These are phyloP conservation scores for Amanita fuliginea DNA, from an alignment of 768 basidiomycete species.

Conservation along the genomic window DNA sequence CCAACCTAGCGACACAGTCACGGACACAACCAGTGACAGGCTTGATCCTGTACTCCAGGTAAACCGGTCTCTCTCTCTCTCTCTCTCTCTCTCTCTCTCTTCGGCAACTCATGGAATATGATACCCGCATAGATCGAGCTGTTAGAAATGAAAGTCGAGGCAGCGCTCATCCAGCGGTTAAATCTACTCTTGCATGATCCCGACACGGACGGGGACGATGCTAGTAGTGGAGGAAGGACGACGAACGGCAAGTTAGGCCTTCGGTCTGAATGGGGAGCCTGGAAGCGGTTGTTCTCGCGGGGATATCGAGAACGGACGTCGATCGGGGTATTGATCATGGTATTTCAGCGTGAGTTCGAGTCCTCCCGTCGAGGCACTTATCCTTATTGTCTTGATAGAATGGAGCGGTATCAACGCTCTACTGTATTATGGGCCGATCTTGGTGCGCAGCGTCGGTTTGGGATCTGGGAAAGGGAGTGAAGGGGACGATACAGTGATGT, in stretches of 20 bases:
- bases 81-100: not conserved
- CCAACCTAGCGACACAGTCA: slow-evolving; percentile 24
- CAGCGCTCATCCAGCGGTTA: slow-evolving; percentile 34
- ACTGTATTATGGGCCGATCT: slow-evolving; percentile 71
- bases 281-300: slow-evolving; percentile 44
- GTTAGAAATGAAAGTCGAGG: slow-evolving; percentile 67
- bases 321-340: slow-evolving; percentile 67
- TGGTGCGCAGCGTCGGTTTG: slow-evolving; percentile 56
- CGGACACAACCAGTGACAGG: slow-evolving; percentile 31
- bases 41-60: slow-evolving; percentile 4
- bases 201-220: not conserved
- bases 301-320: slow-evolving; percentile 51
- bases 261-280: slow-evolving; percentile 28
- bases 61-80: not conserved
- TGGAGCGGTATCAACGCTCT: slow-evolving; percentile 85
- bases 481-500: slow-evolving; percentile 32
- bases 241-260: slow-evolving; percentile 14
- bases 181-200: slow-evolving; percentile 4
- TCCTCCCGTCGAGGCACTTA: no score
- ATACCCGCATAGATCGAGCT: slow-evolving; percentile 44
- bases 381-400: slow-evolving; percentile 30
- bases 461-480: slow-evolving; percentile 19
- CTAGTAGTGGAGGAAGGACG: slow-evolving; percentile 10
- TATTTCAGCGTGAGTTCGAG: slow-evolving; percentile 61
- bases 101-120: not conserved